Percentiles rank a stretch among this genome's conserved stretches.
These are phyloP conservation scores for Oryza punctata DNA, from an alignment of 176 grass and related monocot species.

Conservation along the genomic window DNA sequence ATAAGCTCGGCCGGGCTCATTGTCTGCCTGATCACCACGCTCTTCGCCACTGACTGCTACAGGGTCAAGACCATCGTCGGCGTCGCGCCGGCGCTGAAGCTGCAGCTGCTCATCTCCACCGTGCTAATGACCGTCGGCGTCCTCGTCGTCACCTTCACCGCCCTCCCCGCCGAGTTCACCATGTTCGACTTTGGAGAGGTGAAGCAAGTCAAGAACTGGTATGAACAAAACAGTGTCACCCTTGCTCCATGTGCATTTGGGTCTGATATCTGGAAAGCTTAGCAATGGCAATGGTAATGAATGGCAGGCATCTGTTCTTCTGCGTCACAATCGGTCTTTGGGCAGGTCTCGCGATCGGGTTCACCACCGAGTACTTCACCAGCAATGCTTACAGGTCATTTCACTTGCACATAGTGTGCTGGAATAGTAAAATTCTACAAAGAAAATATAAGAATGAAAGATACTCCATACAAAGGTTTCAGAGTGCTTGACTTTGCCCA, in stretches of 20 bases:
- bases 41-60: constrained; percentile 52
- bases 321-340: constrained; percentile 64
- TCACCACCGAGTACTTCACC: constrained; percentile 72
- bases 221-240: neutral
- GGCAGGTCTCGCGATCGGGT: constrained; percentile 70
- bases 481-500: neutral
- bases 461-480: neutral
- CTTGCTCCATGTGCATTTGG: neutral
- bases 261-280: neutral
- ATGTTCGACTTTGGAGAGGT: constrained; percentile 60
- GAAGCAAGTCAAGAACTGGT: constrained; percentile 74
- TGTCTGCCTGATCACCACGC: constrained; percentile 67
- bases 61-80: constrained; percentile 52
- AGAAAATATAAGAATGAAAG: neutral
- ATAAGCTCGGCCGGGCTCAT: constrained; percentile 65
- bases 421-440: neutral
- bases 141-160: constrained; percentile 48
- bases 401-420: neutral
- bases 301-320: constrained; percentile 63
- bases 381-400: constrained; percentile 70
- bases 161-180: constrained; percentile 56
- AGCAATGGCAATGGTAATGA: neutral
- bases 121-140: constrained; percentile 59
- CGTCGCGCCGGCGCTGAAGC: constrained; percentile 55
- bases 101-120: constrained; percentile 65